A percentile compares a stretch with the other conserved stretches of the same genome.
phyloP scores from a whole-genome alignment of 2,329 filamentous ascomycete species.

The Talaromyces funiculosus region DNA sequence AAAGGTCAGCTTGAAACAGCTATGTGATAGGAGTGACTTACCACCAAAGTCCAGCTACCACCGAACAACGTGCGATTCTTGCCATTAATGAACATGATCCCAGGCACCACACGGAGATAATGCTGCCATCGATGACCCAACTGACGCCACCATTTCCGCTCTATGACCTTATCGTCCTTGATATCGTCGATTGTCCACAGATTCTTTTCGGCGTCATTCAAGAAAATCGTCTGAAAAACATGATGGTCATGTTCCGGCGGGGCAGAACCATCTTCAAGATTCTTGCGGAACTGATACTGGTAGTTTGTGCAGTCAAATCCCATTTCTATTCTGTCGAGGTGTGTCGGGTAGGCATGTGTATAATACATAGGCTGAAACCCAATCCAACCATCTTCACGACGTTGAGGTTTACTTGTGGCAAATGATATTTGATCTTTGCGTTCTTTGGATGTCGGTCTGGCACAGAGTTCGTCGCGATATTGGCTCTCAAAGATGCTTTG shows the following conservation, averaged over 20 bases:
- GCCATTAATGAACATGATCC: conserved; percentile 67
- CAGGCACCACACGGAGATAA: conserved; percentile 59
- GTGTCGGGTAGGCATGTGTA: conserved; percentile 52
- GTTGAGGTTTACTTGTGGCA: conserved; percentile 38
- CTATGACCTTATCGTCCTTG: conserved; percentile 51
- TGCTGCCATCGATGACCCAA: conserved; percentile 57
- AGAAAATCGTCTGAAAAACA: conserved; percentile 63
- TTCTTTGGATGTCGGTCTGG: conserved; percentile 38
- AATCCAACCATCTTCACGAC: conserved; percentile 31
- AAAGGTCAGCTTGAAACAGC: conserved; percentile 3
- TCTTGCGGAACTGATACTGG: conserved; percentile 61
- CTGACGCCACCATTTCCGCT: conserved; percentile 59
- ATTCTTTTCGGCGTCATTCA: conserved; percentile 52
- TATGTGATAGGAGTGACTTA: conserved; percentile 31
- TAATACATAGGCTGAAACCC: conserved; percentile 57
- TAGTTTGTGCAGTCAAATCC: conserved; percentile 73
- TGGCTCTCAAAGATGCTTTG: conserved; percentile 53
- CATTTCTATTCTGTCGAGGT: conserved; percentile 53
- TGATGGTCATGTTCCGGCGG: conserved; percentile 50
- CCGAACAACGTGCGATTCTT: conserved; percentile 59
- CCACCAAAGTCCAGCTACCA: conserved; percentile 63
- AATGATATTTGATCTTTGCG: conserved; percentile 43
- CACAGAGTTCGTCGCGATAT: conserved; percentile 48
- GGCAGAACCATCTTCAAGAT: conserved; percentile 22
- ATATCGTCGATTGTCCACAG: conserved; percentile 56